Base-by-base conservation (phyloP, 257 asterid species). In the Salvia hispanica region DNA sequence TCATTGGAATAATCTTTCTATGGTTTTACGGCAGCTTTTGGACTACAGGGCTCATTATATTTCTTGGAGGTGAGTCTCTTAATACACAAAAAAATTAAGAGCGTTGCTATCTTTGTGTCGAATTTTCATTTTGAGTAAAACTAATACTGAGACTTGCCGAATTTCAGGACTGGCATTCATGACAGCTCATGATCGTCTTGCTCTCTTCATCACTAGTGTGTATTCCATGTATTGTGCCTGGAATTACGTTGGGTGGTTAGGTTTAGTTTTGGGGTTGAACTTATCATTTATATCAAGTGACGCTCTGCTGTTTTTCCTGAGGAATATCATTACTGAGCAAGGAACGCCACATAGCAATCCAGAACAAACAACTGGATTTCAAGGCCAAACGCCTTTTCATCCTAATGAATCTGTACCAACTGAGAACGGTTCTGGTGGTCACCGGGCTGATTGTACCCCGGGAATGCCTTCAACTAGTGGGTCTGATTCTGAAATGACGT, bases 11-110 rank as follows among this genome's bases (percentile, higher is more conserved):
- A 25, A 50, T 72, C 58, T 80, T 86, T 67, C 72, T 91, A 39
- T 91, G 97, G 97, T 53, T 85, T 46, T 91, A 87, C 71, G 95
- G 97, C 68, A 91, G 95, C 87, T 86, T 94, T 81, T 94, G 96
- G 97, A 83, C 83, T 46, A 92, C 95, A 28, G 78, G 83, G 60
- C 73, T 83, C 45, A 42, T 87, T 68, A 68, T 86, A 75, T 61
- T 79, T 36, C 76, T 82, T 66, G 97, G 92, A 91, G 99, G 99
- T 88, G 79, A 74, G 60, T 18, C 47, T 55, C 80, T 53, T 63
- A 70, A 58, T 58, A 37, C 52, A 50, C 46, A 18, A 45, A 60
- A 60, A 46, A 47, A 66, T 58, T 47, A 42, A 14, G 28, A 47
- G 53, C 66, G 3, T 69, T 5, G 10, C 44, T 72, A 34, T 54